These are phyloP conservation scores for Boletus holoroseus DNA, from an alignment of 1,284 basidiomycete species.

Conservation along the genomic window DNA sequence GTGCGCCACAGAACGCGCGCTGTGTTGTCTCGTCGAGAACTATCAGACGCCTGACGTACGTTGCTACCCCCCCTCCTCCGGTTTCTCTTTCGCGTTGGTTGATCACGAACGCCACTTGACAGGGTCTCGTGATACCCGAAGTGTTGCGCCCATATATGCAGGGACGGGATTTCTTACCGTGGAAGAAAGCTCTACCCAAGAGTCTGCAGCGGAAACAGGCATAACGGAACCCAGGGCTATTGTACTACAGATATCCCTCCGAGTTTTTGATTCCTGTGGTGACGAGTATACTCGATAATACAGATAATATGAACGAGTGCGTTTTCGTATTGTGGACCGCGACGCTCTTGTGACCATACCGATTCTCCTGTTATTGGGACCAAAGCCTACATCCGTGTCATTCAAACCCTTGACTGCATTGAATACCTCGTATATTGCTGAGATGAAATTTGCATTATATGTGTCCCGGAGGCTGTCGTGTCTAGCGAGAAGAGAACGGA, in stretches of 20 bases:
- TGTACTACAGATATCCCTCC: neutral
- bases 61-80: constrained; percentile 9
- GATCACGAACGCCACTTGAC: neutral
- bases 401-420: neutral
- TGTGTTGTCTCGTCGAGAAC: constrained; percentile 98
- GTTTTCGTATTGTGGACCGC: neutral
- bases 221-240: constrained; percentile 4
- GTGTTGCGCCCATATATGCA: constrained; percentile 92
- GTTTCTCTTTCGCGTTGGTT: neutral
- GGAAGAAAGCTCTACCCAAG: constrained; percentile 79
- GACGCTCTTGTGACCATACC: too few relatives aligned
- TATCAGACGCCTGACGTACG: constrained; percentile 91
- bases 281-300: neutral
- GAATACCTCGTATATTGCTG: constrained; percentile 1
- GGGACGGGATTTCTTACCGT: constrained; percentile 91
- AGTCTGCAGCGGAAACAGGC: constrained; percentile 62
- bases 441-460: too few relatives aligned
- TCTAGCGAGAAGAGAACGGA: constrained; percentile 1
- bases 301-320: neutral
- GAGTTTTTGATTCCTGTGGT: neutral
- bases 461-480: too few relatives aligned
- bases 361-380: neutral
- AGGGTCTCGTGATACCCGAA: constrained; percentile 89
- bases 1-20: constrained; percentile 92
- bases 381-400: neutral